phyloP scores from a whole-genome alignment of 495 filamentous ascomycete genomes.

The Diplogelasinospora grovesii region DNA sequence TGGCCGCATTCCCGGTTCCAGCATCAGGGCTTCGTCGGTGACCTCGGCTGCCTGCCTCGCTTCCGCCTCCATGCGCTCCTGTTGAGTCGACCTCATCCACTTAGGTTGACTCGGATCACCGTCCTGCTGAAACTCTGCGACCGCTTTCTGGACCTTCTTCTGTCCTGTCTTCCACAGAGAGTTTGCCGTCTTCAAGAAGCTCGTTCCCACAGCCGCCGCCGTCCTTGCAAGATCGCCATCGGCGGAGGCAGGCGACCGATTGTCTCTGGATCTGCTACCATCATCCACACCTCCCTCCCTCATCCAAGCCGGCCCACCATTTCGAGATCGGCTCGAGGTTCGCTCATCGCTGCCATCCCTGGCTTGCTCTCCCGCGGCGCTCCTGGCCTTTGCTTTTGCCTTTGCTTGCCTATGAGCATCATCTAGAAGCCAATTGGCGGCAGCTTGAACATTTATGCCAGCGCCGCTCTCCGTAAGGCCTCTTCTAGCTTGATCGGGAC shows the following conservation, averaged over 20 bases:
- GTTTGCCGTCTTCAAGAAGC: conserved; percentile 86
- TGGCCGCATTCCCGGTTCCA: conserved; percentile 60
- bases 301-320: conserved; percentile 32
- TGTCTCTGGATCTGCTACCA: conserved; percentile 44
- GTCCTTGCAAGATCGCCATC: conserved; percentile 75
- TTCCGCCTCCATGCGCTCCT: conserved; percentile 20
- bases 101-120: conserved; percentile 78
- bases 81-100: conserved; percentile 77
- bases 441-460: conserved; percentile 77
- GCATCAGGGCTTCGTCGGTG: conserved; percentile 86
- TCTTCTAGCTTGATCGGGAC: conserved; percentile 66
- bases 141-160: conserved; percentile 91
- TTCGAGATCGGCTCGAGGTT: conserved; percentile 27
- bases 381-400: conserved; percentile 35
- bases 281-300: conserved; percentile 25
- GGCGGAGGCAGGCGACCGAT: conserved; percentile 49
- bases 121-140: conserved; percentile 76
- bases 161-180: conserved; percentile 89
- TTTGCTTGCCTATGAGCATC: conserved; percentile 76
- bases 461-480: conserved; percentile 73
- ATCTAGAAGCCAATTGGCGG: conserved; percentile 83
- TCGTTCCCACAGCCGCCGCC: conserved; percentile 76
- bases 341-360: conserved; percentile 18
- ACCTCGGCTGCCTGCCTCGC: conserved; percentile 30
- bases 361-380: conserved; percentile 15